These are phyloP conservation scores for Diaporthe velutina DNA, from an alignment of 2,329 filamentous ascomycete species.

Conservation along the genomic window DNA sequence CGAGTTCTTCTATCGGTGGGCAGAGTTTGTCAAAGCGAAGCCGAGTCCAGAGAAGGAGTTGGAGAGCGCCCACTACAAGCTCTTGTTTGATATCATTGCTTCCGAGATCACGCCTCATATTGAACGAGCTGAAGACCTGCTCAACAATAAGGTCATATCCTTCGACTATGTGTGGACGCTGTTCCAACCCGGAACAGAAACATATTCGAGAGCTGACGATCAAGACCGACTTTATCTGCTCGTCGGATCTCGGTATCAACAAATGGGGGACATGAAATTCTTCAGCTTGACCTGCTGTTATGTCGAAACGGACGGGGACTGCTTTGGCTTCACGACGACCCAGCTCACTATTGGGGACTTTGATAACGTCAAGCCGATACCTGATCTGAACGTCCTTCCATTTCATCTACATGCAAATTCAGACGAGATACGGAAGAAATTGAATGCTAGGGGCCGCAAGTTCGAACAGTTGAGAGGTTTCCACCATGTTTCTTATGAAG, in stretches of 20 bases:
- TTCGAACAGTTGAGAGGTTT: not conserved
- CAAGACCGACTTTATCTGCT: conserved; percentile 6
- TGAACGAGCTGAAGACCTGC: not conserved
- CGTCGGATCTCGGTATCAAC: not conserved
- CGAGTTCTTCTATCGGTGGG: conserved; percentile 24
- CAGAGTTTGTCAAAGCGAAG: not conserved
- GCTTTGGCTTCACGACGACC: conserved; percentile 44
- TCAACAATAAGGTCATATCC: conserved; percentile 10
- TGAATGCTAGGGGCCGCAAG: not conserved
- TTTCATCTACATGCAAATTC: conserved; percentile 40
- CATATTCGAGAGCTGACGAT: not conserved
- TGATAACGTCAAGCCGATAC: conserved; percentile 43
- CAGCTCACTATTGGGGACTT: conserved; percentile 46
- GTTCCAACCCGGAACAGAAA: not conserved
- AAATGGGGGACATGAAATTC: not conserved
- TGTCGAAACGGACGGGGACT: conserved; percentile 52
- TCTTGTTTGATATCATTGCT: not conserved
- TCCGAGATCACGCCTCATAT: conserved; percentile 13
- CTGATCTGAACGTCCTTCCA: conserved; percentile 46
- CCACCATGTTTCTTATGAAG: not conserved
- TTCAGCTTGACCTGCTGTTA: conserved; percentile 38
- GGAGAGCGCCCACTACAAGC: not conserved
- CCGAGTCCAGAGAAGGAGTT: not conserved
- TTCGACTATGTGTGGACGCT: conserved; percentile 10
- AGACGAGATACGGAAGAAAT: not conserved